Evolutionary conservation across 2,329 filamentous ascomycete species (phyloP).

Genomic region (Pyricularia sp.): DNA sequence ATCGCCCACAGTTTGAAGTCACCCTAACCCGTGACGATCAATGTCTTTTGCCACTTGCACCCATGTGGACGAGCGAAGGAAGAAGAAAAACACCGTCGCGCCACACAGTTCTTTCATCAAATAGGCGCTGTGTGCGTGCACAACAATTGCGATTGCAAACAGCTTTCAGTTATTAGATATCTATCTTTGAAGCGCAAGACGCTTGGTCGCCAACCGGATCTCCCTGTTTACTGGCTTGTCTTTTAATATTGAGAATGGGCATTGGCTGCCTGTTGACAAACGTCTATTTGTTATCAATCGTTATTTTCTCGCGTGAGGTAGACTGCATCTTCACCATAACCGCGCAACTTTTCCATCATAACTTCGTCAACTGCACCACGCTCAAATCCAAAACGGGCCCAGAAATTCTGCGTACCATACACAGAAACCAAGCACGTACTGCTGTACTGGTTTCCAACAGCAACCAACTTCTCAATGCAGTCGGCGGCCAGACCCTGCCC

Average conservation of each 20-base stretch:
- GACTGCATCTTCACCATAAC: slow-evolving; percentile 22
- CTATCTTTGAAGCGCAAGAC: no score
- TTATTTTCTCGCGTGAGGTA: slow-evolving; percentile 15
- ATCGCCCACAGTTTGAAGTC: background rate
- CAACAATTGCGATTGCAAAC: no score
- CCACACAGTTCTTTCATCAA: no score
- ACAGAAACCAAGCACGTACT: slow-evolving; percentile 24
- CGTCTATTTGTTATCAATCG: background rate
- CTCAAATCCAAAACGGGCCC: slow-evolving; percentile 22
- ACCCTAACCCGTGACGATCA: background rate
- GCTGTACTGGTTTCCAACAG: slow-evolving; percentile 15
- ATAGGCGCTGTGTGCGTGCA: no score
- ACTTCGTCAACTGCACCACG: slow-evolving; percentile 11
- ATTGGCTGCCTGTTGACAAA: background rate
- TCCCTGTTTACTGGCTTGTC: no score
- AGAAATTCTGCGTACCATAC: slow-evolving; percentile 23
- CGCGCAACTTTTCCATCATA: slow-evolving; percentile 19
- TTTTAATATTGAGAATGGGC: no score
- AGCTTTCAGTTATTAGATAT: no score
- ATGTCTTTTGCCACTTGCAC: background rate
- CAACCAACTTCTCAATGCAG: slow-evolving; percentile 15
- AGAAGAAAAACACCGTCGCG: no score
- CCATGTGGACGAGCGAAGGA: no score
- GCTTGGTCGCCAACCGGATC: no score
- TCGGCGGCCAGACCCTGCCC: slow-evolving; percentile 17